phyloP scores from a whole-genome alignment of 345 rosid genomes.

The Adansonia digitata region DNA sequence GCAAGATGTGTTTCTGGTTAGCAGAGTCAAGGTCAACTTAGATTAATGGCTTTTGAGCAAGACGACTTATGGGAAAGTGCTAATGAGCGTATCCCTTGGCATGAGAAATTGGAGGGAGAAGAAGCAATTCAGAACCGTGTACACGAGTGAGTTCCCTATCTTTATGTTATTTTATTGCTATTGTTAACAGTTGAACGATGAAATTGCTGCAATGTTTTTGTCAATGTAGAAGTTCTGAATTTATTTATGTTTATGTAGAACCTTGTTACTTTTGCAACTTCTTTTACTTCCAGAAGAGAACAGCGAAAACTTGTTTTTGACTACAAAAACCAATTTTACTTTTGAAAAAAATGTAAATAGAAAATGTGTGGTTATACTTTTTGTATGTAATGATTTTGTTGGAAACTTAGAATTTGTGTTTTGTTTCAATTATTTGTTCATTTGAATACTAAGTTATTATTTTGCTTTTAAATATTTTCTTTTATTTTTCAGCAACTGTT shows the following conservation, averaged over 20 bases:
- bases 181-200: conserved; percentile 1
- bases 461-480: background rate
- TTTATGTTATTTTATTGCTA: conserved; percentile 8
- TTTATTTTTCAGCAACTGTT: background rate
- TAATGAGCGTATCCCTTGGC: conserved; percentile 88
- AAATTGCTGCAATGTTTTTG: conserved; percentile 5
- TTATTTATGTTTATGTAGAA: background rate
- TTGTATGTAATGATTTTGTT: background rate
- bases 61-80: conserved; percentile 89
- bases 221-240: background rate
- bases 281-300: background rate
- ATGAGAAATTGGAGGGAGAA: conserved; percentile 91
- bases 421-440: background rate
- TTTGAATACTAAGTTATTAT: background rate
- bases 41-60: conserved; percentile 80
- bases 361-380: background rate
- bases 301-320: background rate
- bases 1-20: conserved; percentile 17
- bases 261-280: background rate
- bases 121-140: conserved; percentile 89
- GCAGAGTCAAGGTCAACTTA: conserved; percentile 64
- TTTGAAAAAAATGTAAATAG: background rate
- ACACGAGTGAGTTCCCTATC: conserved; percentile 69
- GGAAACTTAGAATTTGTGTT: background rate
- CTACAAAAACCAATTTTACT: background rate